Conservation (phyloP, 176 grass and related monocot genomes). For the Olyra latifolia region DNA sequence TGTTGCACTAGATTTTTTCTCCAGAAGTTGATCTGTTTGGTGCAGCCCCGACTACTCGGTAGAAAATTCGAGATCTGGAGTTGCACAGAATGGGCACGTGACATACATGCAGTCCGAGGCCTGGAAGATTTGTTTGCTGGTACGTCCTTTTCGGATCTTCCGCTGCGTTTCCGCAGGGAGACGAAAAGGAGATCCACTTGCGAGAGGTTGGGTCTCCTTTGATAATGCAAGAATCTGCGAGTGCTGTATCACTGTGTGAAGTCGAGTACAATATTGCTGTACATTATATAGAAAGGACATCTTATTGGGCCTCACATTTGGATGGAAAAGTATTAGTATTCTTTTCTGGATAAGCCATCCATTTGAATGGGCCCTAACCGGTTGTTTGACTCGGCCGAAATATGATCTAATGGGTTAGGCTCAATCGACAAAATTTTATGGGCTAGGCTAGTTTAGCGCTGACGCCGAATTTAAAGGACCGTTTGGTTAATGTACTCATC, state of each 20-base stretch:
- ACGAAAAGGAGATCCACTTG: not conserved
- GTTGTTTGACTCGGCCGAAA: not conserved
- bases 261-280: not conserved
- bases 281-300: not conserved
- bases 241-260: not conserved
- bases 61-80: too few species aligned
- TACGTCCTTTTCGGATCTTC: slow-evolving; percentile 16
- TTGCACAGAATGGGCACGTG: too few species aligned
- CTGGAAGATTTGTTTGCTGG: slow-evolving; percentile 19
- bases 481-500: too few species aligned
- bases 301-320: not conserved
- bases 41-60: too few species aligned
- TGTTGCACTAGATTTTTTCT: too few species aligned
- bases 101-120: not conserved
- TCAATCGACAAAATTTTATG: not conserved
- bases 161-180: not conserved
- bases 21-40: too few species aligned
- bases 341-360: not conserved
- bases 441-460: not conserved
- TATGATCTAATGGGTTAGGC: not conserved
- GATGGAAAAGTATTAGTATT: not conserved
- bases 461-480: too few species aligned
- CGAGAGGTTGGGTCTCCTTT: not conserved
- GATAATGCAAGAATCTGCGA: too few species aligned
- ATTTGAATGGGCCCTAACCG: not conserved